phyloP scores from a whole-genome alignment of 805 yeast genomes.

The Lipomyces orientalis region DNA sequence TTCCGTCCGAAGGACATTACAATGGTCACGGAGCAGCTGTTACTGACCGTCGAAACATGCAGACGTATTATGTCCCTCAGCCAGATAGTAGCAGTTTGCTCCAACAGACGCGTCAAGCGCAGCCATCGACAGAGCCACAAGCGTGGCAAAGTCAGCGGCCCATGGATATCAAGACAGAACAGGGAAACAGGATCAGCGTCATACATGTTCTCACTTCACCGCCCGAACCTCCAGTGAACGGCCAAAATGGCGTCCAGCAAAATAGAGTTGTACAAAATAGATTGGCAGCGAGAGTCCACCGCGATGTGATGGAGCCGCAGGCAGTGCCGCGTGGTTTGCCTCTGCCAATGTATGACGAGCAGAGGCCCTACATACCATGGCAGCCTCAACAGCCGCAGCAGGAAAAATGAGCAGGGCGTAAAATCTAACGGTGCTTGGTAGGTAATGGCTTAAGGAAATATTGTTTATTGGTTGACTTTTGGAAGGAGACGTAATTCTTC shows the following conservation, averaged over 20 bases:
- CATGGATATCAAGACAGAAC: background rate
- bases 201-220: conserved; percentile 6
- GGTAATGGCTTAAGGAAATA: background rate
- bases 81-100: background rate
- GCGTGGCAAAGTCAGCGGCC: background rate
- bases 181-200: background rate
- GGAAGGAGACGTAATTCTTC: background rate
- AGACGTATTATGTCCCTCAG: background rate
- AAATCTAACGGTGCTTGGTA: background rate
- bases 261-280: background rate
- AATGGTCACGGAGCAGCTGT: background rate
- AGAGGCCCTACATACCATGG: conserved; percentile 3
- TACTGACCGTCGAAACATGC: background rate
- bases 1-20: background rate
- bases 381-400: conserved; percentile 12
- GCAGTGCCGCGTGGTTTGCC: conserved; percentile 1
- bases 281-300: background rate
- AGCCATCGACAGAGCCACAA: background rate
- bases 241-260: background rate
- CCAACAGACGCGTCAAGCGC: background rate
- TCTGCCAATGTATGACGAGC: background rate
- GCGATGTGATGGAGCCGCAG: conserved; percentile 3
- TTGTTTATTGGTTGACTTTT: background rate
- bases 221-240: background rate
- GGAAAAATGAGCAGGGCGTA: background rate